Evolutionary conservation across 2,329 filamentous ascomycete genomes (phyloP), one percentile per base, ranked within the genome.

Genomic region (Hirsutella minnesotensis): DNA sequence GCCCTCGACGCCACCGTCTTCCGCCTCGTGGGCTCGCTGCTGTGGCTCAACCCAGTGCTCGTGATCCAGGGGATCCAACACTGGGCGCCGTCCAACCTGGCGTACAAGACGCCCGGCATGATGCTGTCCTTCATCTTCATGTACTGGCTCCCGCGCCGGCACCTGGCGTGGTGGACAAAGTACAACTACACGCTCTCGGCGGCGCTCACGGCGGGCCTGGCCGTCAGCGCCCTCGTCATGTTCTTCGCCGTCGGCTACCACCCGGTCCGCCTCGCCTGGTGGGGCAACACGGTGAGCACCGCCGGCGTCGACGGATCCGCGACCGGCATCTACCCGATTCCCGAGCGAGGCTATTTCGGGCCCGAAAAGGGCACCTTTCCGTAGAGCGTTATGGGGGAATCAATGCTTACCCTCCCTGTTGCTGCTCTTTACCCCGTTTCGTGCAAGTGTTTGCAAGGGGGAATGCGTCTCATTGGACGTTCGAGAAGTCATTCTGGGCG

Each of bases 111-210:
- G 16, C 62, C 62, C 0, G 64, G 64, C 20, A 57, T 69, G 45
- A 60, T 65, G 15, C 47, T 68, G 30, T 57, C 56, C 1, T 64
- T 58, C 41, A 48, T 67, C 43, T 68, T 68, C 56, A 67, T 67
- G 48, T 48, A 48, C 42, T 49, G 48, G 48, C 38, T 66, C 64
- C 61, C 60, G 1, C 51, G 61, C 13, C 57, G 61, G 42, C 53
- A 56, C 12, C 48, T 64, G 39, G 64, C 64, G 1, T 68, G 64
- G 63, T 69, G 64, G 64, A 57, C 64, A 38, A 64, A 69, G 57
- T 70, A 69, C 53, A 68, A 68, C 51, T 70, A 68, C 48, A 60
- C 66, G 3, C 52, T 70, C 3, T 66, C 63, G 9, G 63, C 66
- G 0, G 63, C 63, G 5, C 49, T 70, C 41, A 63, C 59, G 9